Base-by-base conservation (phyloP, 192 early-diverging fungal species). In the Backusella circina region DNA sequence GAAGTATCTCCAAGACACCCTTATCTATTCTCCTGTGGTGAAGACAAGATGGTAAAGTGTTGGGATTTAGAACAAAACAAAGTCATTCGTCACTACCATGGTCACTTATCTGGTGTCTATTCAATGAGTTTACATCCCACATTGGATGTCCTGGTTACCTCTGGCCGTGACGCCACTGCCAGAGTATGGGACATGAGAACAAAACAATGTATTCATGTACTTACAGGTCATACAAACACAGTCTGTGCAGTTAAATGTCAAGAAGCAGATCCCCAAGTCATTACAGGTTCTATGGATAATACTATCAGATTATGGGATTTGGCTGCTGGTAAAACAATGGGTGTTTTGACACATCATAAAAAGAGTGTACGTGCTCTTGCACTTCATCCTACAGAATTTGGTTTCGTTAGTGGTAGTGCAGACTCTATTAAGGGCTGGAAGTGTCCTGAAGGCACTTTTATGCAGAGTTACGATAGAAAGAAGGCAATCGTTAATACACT, bases 61-160 rank as follows among this genome's bases (percentile, higher is more conserved):
- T 99, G 98, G 98, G 98, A 99, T 85, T 81, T 99, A 51, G 98
- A 99, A 84, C 92, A 93, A 75, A 99, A 99, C 87, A 98, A 99
- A 80, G 98, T 98, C 64, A 97, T 99, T 75, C 92, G 98, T 15
- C 96, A 98, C 77, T 99, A 99, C 80, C 97, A 99, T 75, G 98
- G 98, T 0, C 98, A 99, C 85, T 81, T 99, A 37, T 93, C 91
- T 44, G 98, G 96, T 36, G 92, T 99, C 16, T 99, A 98, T 79
- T 89, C 94, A 18, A 69, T 99, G 68, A 88, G 89, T 16, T 79
- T 99, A 50, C 98, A 99, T 82, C 98, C 98, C 7, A 95, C 93
- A 3, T 88, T 99, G 26, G 98, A 99, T 74, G 85, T 98, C 5
- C 79, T 99, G 51, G 96, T 98, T 16, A 98, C 98, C 2, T 93